phyloP scores from a whole-genome alignment of 2,329 filamentous ascomycete species.

The Colletotrichum cereale region DNA sequence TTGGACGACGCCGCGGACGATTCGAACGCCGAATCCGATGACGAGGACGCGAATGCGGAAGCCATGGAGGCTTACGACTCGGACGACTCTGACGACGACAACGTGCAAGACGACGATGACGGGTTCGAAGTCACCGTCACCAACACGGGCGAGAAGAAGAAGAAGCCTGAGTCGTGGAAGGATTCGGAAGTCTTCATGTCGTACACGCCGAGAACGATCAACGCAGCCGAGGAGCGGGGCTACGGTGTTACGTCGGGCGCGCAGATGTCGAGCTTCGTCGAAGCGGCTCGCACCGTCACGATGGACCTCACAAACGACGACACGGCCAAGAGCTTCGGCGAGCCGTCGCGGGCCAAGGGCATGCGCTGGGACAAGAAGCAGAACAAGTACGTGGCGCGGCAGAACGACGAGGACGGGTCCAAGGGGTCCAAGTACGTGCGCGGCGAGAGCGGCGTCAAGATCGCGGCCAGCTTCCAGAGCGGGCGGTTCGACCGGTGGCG shows the following conservation, averaged over 20 bases:
- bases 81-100: slow-evolving; percentile 50
- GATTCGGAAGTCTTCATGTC: slow-evolving; percentile 97
- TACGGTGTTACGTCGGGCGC: slow-evolving; percentile 92
- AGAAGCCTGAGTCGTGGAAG: slow-evolving; percentile 49
- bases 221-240: slow-evolving; percentile 87
- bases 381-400: slow-evolving; percentile 92
- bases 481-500: slow-evolving; percentile 95
- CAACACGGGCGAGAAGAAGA: slow-evolving; percentile 65
- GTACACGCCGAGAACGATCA: slow-evolving; percentile 85
- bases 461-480: slow-evolving; percentile 91
- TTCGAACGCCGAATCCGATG: slow-evolving; percentile 51
- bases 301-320: slow-evolving; percentile 97
- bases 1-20: slow-evolving; percentile 49
- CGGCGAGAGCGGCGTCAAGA: slow-evolving; percentile 95
- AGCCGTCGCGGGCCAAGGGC: slow-evolving; percentile 74
- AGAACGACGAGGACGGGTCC: slow-evolving; percentile 95
- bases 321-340: slow-evolving; percentile 80
- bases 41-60: slow-evolving; percentile 51
- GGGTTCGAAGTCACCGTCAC: slow-evolving; percentile 80
- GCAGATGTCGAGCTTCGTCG: slow-evolving; percentile 82
- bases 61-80: slow-evolving; percentile 50
- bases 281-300: slow-evolving; percentile 85
- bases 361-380: slow-evolving; percentile 98
- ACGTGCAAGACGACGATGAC: slow-evolving; percentile 68
- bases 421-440: slow-evolving; percentile 79